Conservation (phyloP, 805 yeast genomes). For the Wickerhamomyces chambardii region DNA sequence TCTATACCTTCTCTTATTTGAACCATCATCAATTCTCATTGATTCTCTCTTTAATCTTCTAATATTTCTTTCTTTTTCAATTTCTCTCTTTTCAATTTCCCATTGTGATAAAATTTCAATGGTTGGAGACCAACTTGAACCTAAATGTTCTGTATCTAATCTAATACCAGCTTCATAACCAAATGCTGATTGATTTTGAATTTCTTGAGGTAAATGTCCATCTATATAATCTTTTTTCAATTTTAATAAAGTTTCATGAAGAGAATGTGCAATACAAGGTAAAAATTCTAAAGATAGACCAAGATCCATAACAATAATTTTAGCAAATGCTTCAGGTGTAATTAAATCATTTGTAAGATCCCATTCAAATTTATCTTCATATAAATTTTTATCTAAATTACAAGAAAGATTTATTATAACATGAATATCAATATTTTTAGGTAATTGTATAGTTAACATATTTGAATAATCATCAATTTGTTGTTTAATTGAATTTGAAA, state of each 20-base stretch:
- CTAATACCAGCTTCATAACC: constrained; percentile 61
- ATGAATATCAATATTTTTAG: constrained; percentile 57
- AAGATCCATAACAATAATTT: constrained; percentile 71
- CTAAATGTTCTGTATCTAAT: constrained; percentile 67
- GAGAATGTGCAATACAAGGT: constrained; percentile 81
- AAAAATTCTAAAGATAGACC: constrained; percentile 80
- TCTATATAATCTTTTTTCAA: constrained; percentile 80
- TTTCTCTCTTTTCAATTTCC: constrained; percentile 92
- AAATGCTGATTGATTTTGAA: constrained; percentile 51
- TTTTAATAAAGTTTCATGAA: constrained; percentile 72
- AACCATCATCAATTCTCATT: constrained; percentile 55
- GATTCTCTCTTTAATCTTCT: constrained; percentile 92
- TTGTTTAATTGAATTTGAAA: constrained; percentile 63
- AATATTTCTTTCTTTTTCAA: constrained; percentile 86
- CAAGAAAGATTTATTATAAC: constrained; percentile 77
- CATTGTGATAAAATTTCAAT: constrained; percentile 81
- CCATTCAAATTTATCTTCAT: constrained; percentile 95
- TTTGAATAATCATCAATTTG: constrained; percentile 73
- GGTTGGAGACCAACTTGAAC: constrained; percentile 80
- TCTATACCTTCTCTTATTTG: constrained; percentile 27
- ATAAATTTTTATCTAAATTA: constrained; percentile 72
- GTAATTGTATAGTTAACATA: constrained; percentile 56
- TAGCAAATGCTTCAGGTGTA: constrained; percentile 76
- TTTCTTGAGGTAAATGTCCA: constrained; percentile 42
- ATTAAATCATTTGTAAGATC: constrained; percentile 44